These are phyloP conservation scores for Citrullus colocynthis DNA, from an alignment of 306 rosid species.

Conservation along the genomic window DNA sequence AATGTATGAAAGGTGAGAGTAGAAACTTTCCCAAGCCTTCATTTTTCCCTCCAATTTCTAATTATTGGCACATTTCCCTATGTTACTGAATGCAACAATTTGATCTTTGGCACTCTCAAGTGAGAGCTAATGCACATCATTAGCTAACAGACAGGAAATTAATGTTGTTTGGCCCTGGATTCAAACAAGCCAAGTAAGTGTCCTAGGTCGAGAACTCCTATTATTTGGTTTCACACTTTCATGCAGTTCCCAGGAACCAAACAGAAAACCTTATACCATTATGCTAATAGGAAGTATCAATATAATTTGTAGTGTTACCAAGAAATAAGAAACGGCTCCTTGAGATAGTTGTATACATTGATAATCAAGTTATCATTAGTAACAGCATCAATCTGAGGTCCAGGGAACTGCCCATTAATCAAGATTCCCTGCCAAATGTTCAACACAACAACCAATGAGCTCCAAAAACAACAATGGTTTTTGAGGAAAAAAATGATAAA, in stretches of 20 bases:
- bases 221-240: neutral
- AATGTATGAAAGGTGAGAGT: neutral
- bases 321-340: constrained; percentile 80
- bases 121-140: neutral
- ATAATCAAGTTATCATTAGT: constrained; percentile 85
- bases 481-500: neutral
- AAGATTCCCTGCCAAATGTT: constrained; percentile 60
- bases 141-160: neutral
- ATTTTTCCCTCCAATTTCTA: neutral
- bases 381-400: constrained; percentile 93
- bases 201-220: neutral
- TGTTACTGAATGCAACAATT: neutral
- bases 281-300: neutral
- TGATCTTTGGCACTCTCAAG: neutral
- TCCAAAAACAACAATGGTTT: neutral
- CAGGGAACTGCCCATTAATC: constrained; percentile 94
- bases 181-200: neutral
- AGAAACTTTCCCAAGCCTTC: constrained; percentile 1
- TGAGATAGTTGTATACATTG: constrained; percentile 63
- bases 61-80: neutral
- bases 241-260: neutral
- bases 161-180: neutral
- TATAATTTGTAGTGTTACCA: constrained; percentile 32
- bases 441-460: constrained; percentile 1
- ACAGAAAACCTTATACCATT: neutral